Conservation (phyloP, 2,329 filamentous ascomycete genomes). For the Hypomyces perniciosus region DNA sequence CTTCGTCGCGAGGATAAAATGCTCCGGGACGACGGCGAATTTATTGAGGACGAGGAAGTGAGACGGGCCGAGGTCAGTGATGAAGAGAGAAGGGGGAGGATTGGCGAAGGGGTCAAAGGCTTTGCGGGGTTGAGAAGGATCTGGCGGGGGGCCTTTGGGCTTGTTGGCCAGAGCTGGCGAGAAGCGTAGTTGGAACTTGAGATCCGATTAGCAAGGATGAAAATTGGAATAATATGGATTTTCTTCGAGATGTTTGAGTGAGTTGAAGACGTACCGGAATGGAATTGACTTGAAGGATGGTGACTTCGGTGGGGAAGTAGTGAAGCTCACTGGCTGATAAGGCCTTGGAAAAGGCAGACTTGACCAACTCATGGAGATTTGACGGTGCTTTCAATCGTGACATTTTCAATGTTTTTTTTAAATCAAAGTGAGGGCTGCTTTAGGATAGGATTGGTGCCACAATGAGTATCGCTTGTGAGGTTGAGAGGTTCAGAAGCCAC, state of each 20-base stretch:
- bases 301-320: constrained; percentile 50
- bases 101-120: constrained; percentile 60
- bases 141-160: constrained; percentile 43
- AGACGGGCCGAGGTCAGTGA: constrained; percentile 43
- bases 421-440: background rate
- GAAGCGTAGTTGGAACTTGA: constrained; percentile 66
- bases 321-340: constrained; percentile 42
- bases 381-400: constrained; percentile 32
- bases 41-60: constrained; percentile 70
- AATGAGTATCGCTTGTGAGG: background rate
- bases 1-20: constrained; percentile 67
- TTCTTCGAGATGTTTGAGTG: background rate
- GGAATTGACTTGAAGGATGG: constrained; percentile 38
- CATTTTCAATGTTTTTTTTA: constrained; percentile 24
- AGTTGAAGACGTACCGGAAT: constrained; percentile 33
- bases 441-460: background rate
- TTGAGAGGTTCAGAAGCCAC: background rate
- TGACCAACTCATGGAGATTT: constrained; percentile 48
- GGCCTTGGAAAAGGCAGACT: constrained; percentile 42
- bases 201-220: background rate
- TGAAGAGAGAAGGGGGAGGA: constrained; percentile 48
- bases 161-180: constrained; percentile 64
- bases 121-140: constrained; percentile 27
- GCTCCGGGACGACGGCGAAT: constrained; percentile 63
- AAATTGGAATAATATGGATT: background rate